phyloP scores from a whole-genome alignment of 768 basidiomycete genomes.

The Gloeophyllum trabeum region DNA sequence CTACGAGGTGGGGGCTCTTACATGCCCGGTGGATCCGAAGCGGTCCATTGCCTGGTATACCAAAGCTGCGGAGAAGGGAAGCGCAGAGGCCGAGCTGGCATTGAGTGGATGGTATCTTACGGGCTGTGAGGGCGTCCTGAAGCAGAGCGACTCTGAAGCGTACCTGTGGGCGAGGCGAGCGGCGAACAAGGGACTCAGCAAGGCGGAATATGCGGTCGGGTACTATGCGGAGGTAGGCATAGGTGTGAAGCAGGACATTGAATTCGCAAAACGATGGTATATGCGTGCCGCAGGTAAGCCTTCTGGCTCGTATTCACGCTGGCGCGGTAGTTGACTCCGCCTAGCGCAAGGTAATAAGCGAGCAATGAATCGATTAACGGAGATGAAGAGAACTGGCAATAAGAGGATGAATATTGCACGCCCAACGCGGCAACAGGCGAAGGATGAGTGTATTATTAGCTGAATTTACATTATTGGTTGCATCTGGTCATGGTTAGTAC shows the following conservation, averaged over 20 bases:
- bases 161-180: constrained; percentile 96
- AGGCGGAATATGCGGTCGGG: constrained; percentile 97
- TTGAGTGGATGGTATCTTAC: constrained; percentile 98
- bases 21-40: constrained; percentile 87
- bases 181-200: constrained; percentile 92
- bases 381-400: constrained; percentile 85
- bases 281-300: constrained; percentile 93
- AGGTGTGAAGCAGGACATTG: constrained; percentile 91
- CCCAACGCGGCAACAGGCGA: constrained; percentile 88
- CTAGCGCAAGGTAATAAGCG: constrained; percentile 96
- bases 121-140: constrained; percentile 87
- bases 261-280: constrained; percentile 97
- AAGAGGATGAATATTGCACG: constrained; percentile 69
- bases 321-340: not conserved
- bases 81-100: constrained; percentile 90
- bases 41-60: constrained; percentile 98
- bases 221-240: constrained; percentile 98
- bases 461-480: no score
- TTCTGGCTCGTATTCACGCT: constrained; percentile 1
- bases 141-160: constrained; percentile 98
- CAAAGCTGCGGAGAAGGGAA: constrained; percentile 93
- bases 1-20: constrained; percentile 84
- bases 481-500: no score
- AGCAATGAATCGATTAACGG: constrained; percentile 91
- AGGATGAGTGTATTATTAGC: constrained; percentile 86